Evolutionary conservation across 345 rosid genomes (phyloP), one percentile per base, ranked within the genome.

Genomic region (Jatropha curcas): DNA sequence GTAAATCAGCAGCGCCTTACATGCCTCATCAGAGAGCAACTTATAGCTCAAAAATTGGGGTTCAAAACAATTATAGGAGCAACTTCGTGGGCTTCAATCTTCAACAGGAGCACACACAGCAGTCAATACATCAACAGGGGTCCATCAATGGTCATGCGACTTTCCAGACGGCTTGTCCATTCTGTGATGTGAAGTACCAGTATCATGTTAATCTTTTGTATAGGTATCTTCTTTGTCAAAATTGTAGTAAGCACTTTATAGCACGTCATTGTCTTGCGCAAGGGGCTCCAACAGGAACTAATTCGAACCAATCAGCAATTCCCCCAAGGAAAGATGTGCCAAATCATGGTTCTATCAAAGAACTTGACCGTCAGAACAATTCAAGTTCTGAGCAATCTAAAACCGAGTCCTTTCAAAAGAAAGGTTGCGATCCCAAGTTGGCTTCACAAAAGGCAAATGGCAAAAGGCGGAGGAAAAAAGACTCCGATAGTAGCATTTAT

Each of bases 111-210:
- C 84, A 53, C 57, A 75, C 76, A 34, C 82, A 70, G 56, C 89
- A 71, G 65, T 81, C 79, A n/a, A n/a, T n/a, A 33, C 58, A 79
- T 63, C 92, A 83, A 79, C 59, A 83, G 37, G 75, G 81, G 45
- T 75, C n/a, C 53, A 41, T 60, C 56, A 76, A 74, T 82, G 86
- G 71, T 25, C 71, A 45, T 20, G 68, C 43, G 19, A 84, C 82
- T n/a, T 90, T 90, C 81, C 84, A 91, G 91, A 87, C 94, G 65
- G 76, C 77, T 41, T 94, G 98, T 71, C 86, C 92, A 22, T 92
- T 78, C 79, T 92, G 98, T 82, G 35, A 41, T 0, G 76, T 53
- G 24, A 85, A 51, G 70, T 79, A 83, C 76, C 88, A 87, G 75
- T 90, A 78, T 76, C 77, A 60, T 70, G 72, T 74, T 57, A 81